These are phyloP conservation scores for Trichomonas tenax DNA, from an alignment of 208 protist genomes.

Conservation along the genomic window DNA sequence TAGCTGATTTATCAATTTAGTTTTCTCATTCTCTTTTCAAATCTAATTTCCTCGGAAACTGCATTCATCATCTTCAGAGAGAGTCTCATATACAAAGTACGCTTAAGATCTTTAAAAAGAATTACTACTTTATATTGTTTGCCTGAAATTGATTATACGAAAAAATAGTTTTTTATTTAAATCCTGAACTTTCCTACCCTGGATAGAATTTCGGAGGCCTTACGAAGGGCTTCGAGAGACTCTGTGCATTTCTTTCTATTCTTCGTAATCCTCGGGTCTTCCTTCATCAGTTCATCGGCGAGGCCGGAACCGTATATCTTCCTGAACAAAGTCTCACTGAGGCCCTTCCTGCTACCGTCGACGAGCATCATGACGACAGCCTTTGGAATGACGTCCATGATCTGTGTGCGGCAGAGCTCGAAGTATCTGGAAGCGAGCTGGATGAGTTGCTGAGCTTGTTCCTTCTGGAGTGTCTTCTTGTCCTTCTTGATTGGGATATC, in stretches of 20 bases:
- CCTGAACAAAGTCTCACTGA: constrained; percentile 37
- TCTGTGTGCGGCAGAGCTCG: not conserved
- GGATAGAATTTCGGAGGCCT: constrained; percentile 20
- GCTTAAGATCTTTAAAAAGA: too few relatives aligned
- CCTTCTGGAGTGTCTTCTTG: not conserved
- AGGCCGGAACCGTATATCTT: constrained; percentile 38
- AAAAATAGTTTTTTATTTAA: not conserved
- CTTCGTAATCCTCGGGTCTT: constrained; percentile 39
- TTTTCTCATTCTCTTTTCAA: too few relatives aligned
- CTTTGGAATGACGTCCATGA: not conserved
- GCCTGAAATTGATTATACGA: too few relatives aligned
- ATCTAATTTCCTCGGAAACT: too few relatives aligned
- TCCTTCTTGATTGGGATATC: not conserved
- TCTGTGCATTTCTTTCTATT: constrained; percentile 34
- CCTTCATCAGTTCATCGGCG: constrained; percentile 44
- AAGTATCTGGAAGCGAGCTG: not conserved
- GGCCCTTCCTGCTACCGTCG: not conserved
- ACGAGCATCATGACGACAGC: constrained; percentile 3
- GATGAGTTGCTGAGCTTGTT: not conserved
- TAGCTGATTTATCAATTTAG: too few relatives aligned
- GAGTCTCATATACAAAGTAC: too few relatives aligned
- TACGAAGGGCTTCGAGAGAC: constrained; percentile 32
- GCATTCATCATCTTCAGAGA: too few relatives aligned
- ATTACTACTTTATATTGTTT: too few relatives aligned
- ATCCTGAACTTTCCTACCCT: not conserved